Evolutionary conservation across 169 alveolate genomes (phyloP).

Genomic region (Cryptosporidium meleagridis): DNA sequence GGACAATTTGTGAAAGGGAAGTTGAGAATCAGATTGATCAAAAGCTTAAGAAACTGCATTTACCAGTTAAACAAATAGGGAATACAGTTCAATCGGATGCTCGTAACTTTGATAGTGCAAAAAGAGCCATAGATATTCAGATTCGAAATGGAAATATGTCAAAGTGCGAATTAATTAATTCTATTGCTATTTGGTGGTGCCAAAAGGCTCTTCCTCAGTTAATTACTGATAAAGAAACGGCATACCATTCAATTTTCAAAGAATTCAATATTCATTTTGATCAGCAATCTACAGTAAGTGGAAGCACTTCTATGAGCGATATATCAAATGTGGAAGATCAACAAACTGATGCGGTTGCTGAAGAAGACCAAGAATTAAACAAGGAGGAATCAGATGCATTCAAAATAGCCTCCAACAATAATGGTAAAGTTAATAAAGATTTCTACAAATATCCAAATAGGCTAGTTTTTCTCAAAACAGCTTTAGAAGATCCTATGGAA

Average conservation of each 20-base stretch:
- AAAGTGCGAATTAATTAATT: constrained; percentile 21
- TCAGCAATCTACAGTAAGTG: constrained; percentile 8
- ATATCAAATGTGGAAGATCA: background rate
- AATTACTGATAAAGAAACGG: constrained; percentile 67
- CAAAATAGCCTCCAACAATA: background rate
- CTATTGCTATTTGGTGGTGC: constrained; percentile 69
- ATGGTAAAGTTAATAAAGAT: background rate
- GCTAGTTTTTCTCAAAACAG: constrained; percentile 40
- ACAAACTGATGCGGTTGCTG: background rate
- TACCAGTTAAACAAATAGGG: constrained; percentile 38
- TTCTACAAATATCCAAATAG: constrained; percentile 26
- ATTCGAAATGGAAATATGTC: constrained; percentile 8
- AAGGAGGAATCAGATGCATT: background rate
- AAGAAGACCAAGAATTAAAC: background rate
- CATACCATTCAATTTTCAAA: constrained; percentile 38
- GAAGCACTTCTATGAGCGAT: background rate
- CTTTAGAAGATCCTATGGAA: constrained; percentile 25
- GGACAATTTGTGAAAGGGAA: constrained; percentile 70
- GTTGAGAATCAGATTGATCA: constrained; percentile 37
- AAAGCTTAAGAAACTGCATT: constrained; percentile 24
- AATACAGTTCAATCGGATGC: background rate
- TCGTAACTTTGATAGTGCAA: background rate
- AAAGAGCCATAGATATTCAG: constrained; percentile 12
- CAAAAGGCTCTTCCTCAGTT: constrained; percentile 72
- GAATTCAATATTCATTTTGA: constrained; percentile 15